Base-by-base conservation (phyloP, 495 filamentous ascomycete species). In the Lasiosphaeris hirsuta region DNA sequence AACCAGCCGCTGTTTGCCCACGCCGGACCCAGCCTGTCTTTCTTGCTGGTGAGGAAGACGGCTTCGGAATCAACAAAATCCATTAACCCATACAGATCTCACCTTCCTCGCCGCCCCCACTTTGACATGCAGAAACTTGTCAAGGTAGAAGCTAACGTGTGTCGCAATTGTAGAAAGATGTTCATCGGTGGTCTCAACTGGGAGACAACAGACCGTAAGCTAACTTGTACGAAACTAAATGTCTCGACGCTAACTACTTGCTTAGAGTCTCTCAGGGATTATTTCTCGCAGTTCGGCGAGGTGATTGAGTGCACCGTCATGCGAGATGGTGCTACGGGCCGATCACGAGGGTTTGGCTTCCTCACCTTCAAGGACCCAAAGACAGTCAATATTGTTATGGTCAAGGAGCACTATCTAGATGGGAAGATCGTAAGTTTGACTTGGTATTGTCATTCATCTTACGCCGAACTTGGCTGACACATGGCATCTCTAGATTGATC, bases 141-240 rank as follows among this genome's bases (percentile, higher is more conserved):
- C 19, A 5, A 45, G 39, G 34, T 54, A 35, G 23, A 30, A 30
- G 59, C 77, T 80, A 65, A 80, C 67, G 36, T 44, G 10, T n/a
- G 42, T 42, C 45, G 33, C 38, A 5, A 48, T 54, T 64, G 51
- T 54, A 98, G 94, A 63, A 98, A 98, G 76, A 98, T 98, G 94
- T 98, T 98, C 64, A 98, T 98, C 76, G 94, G 94, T 64, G 94
- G 94, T 14, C 77, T 98, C 62, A 98, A 98, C 70, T 98, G 94
- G 94, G 94, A 98, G 72, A 98, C 94, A 30, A 97, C 94, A 47
- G 94, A 98, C 75, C 88, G 94, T 98, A 88, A 80, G 89, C 68
- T 49, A 17, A 50, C 42, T 51, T 35, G 9, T 36, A 13, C 11
- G 55, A 40, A 48, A 38, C 38, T 4, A 19, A 19, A 30, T 38